phyloP scores from a whole-genome alignment of 495 filamentous ascomycete genomes.

The Podospora tetraspora region DNA sequence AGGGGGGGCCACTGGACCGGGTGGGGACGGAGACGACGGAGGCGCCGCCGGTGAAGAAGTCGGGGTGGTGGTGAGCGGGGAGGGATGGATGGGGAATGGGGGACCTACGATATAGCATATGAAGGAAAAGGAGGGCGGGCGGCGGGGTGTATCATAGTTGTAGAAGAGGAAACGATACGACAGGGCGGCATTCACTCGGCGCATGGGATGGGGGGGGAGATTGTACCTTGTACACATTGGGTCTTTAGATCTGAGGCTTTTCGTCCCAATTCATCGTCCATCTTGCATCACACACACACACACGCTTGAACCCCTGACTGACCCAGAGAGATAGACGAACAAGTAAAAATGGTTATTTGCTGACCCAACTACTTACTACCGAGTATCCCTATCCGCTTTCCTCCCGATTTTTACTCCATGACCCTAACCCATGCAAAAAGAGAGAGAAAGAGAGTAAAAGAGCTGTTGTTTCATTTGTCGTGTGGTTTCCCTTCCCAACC shows the following conservation, averaged over 20 bases:
- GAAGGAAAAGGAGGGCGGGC: neutral
- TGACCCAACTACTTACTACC: constrained; percentile 10
- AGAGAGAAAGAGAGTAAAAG: neutral
- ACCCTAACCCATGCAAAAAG: constrained; percentile 9
- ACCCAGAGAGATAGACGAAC: neutral
- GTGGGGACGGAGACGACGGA: constrained; percentile 29
- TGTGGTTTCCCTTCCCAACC: neutral
- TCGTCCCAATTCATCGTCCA: neutral
- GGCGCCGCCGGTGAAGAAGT: constrained; percentile 25
- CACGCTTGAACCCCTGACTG: neutral
- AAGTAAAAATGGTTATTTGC: neutral
- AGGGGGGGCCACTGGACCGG: constrained; percentile 46
- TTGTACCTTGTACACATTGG: neutral
- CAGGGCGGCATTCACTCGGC: neutral
- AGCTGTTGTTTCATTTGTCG: neutral
- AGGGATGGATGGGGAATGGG: neutral
- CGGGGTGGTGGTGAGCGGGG: constrained; percentile 27
- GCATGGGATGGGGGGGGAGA: neutral
- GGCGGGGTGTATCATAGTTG: neutral
- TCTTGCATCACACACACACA: neutral
- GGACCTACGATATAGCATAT: neutral
- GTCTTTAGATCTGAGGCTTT: neutral
- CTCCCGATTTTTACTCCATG: constrained; percentile 15
- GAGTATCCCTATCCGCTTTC: constrained; percentile 13
- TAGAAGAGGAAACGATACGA: neutral